phyloP scores from a whole-genome alignment of 176 grass and related monocot species.

The Triticum turgidum region DNA sequence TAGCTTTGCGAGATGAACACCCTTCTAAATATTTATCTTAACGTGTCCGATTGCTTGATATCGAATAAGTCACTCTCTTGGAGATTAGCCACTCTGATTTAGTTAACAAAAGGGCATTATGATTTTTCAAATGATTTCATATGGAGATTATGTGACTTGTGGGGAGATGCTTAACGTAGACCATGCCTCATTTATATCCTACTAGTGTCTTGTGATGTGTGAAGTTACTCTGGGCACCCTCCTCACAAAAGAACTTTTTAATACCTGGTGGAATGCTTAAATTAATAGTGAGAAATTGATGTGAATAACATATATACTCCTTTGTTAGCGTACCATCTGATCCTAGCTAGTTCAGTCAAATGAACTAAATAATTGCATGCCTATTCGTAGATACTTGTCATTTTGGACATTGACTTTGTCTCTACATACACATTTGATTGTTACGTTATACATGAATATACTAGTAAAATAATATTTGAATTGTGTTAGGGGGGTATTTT shows the following conservation, averaged over 20 bases:
- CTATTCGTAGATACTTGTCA: not conserved
- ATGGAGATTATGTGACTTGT: not conserved
- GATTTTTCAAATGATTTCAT: not conserved
- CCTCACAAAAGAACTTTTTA: not conserved
- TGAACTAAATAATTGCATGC: not conserved
- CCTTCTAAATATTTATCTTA: not conserved
- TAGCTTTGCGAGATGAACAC: not conserved
- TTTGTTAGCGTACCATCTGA: not conserved
- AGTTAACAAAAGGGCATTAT: not conserved
- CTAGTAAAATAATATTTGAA: no score
- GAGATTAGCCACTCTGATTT: not conserved
- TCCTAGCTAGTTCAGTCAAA: not conserved
- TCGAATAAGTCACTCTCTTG: not conserved
- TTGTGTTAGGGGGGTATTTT: not conserved
- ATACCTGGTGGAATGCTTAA: not conserved
- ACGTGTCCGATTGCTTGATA: not conserved
- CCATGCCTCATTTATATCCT: not conserved
- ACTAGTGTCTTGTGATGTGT: not conserved
- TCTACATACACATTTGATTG: not conserved
- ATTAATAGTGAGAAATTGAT: not conserved
- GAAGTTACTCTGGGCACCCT: not conserved
- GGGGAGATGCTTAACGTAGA: constrained; percentile 8
- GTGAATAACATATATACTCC: not conserved
- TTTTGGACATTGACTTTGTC: not conserved
- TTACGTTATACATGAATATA: no score